A percentile compares a stretch with the other conserved stretches of the same genome.
Conservation (phyloP, 2,329 filamentous ascomycete genomes). For the Podosphaera leucotricha region DNA sequence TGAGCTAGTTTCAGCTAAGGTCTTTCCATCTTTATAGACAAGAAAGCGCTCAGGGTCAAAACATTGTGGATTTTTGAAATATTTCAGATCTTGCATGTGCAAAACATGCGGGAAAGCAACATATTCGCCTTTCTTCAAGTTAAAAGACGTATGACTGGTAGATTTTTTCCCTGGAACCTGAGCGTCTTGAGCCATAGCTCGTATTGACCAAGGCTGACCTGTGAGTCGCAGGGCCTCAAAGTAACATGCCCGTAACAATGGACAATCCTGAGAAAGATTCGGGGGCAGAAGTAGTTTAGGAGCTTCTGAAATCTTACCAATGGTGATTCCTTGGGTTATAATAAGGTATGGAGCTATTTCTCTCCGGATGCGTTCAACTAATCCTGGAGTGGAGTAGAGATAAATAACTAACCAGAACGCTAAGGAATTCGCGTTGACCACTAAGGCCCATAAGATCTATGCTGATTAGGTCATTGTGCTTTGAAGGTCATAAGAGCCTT, state of each 20-base stretch:
- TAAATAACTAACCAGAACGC: constrained; percentile 27
- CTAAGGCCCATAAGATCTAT: constrained; percentile 27
- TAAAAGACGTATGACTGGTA: constrained; percentile 17
- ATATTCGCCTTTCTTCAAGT: constrained; percentile 19
- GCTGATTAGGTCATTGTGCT: not conserved
- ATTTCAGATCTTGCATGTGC: constrained; percentile 19
- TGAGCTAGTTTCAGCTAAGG: constrained; percentile 18
- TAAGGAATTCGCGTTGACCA: constrained; percentile 26
- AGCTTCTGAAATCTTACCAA: constrained; percentile 12
- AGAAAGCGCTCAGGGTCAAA: constrained; percentile 25
- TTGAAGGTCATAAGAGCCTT: constrained; percentile 1
- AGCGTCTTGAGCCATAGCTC: constrained; percentile 19
- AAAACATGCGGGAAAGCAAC: constrained; percentile 22
- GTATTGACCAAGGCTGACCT: constrained; percentile 20
- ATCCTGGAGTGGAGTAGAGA: constrained; percentile 19
- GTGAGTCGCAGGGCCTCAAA: constrained; percentile 23
- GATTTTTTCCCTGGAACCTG: constrained; percentile 7
- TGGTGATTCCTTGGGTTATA: constrained; percentile 14
- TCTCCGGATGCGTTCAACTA: constrained; percentile 20
- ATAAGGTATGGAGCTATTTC: constrained; percentile 22
- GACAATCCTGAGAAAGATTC: constrained; percentile 20
- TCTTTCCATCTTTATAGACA: constrained; percentile 15
- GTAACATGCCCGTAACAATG: constrained; percentile 22
- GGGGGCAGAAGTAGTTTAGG: constrained; percentile 20
- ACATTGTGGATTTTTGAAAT: constrained; percentile 18